These are phyloP conservation scores for Taxillus chinensis DNA, from an alignment of 164 flowering plant species.

Conservation along the genomic window DNA sequence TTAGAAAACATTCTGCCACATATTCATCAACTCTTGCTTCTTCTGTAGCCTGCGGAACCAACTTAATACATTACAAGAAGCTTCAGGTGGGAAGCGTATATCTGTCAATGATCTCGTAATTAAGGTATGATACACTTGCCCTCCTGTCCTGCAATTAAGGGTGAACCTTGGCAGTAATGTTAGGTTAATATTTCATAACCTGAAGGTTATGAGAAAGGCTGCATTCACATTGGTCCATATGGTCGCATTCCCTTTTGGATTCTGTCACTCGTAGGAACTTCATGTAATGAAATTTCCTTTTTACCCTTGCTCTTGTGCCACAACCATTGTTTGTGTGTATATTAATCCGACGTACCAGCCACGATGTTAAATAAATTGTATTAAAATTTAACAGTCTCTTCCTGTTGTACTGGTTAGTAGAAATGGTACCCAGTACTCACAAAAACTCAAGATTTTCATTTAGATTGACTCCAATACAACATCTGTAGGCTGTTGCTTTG, in stretches of 20 bases:
- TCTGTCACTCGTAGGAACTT: too few species aligned
- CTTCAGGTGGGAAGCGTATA: constrained; percentile 80
- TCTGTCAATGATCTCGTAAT: constrained; percentile 92
- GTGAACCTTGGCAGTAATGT: too few species aligned
- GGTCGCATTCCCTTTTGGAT: too few species aligned
- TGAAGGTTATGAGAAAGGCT: too few species aligned
- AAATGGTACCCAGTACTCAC: neutral
- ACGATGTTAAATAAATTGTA: neutral
- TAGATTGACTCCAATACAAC: neutral
- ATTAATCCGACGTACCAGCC: too few species aligned
- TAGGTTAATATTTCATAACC: too few species aligned
- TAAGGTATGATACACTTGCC: constrained; percentile 41
- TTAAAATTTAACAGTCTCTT: neutral
- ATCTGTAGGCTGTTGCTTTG: constrained; percentile 81
- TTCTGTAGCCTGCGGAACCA: constrained; percentile 58
- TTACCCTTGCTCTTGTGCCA: too few species aligned
- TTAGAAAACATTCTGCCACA: neutral
- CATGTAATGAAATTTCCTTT: too few species aligned
- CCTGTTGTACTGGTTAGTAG: too few species aligned
- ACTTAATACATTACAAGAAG: constrained; percentile 80
- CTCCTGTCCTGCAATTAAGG: too few species aligned
- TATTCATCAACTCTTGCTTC: neutral
- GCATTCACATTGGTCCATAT: too few species aligned
- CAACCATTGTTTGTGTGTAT: too few species aligned
- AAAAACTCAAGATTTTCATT: neutral